A percentile compares a stretch with the other conserved stretches of the same genome.
Conservation (phyloP, 352 stramenopile genomes). For the Phytophthora macrochlamydospora region DNA sequence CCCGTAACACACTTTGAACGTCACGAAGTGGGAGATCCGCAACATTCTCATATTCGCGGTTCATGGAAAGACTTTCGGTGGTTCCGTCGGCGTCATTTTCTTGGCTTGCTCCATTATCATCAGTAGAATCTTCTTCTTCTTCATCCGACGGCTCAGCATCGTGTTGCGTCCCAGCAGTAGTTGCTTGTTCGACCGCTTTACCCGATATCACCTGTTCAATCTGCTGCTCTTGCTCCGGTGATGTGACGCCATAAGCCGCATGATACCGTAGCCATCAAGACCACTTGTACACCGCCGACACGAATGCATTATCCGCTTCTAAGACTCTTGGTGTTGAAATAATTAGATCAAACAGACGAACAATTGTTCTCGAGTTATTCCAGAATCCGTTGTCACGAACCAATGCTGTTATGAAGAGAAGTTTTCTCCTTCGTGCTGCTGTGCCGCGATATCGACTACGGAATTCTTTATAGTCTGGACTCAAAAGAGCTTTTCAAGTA, state of each 20-base stretch:
- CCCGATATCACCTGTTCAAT: background rate
- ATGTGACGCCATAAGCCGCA: background rate
- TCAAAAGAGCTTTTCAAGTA: constrained; percentile 4
- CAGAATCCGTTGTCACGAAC: constrained; percentile 10
- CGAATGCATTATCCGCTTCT: constrained; percentile 10
- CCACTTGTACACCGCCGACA: constrained; percentile 5
- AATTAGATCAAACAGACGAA: constrained; percentile 7
- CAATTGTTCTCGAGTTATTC: constrained; percentile 8
- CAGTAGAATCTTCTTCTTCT: no score
- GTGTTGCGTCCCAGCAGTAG: constrained; percentile 1
- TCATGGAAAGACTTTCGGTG: background rate
- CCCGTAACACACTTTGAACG: background rate
- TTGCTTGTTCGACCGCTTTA: background rate
- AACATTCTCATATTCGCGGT: background rate
- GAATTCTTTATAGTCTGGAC: constrained; percentile 7
- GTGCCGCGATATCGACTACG: constrained; percentile 11
- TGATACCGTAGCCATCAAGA: constrained; percentile 6
- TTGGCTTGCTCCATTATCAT: no score
- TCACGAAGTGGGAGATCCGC: background rate
- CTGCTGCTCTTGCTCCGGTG: background rate
- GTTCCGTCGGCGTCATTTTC: no score
- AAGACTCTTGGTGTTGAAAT: background rate
- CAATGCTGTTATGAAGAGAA: constrained; percentile 1
- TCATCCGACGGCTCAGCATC: no score
- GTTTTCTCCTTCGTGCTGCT: background rate